Conservation (phyloP, 192 early-diverging fungal genomes). For the Coemansia aciculifera region DNA sequence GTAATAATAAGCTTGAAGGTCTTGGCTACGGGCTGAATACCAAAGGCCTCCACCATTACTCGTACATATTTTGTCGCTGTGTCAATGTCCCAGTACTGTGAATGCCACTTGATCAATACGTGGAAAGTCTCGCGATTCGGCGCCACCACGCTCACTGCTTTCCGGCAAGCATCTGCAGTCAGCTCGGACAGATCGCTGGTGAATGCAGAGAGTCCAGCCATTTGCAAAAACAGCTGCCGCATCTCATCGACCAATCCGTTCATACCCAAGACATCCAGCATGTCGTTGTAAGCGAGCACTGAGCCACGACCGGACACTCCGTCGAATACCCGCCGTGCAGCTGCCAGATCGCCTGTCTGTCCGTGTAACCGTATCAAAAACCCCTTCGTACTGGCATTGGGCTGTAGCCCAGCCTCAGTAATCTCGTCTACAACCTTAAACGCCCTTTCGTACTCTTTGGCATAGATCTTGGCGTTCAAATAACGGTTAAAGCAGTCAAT, state of each 20-base stretch:
- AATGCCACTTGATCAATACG: slow-evolving; percentile 38
- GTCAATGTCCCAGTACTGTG: slow-evolving; percentile 47
- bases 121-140: slow-evolving; percentile 32
- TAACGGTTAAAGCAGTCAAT: slow-evolving; percentile 35
- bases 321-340: slow-evolving; percentile 29
- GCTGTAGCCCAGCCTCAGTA: slow-evolving; percentile 14
- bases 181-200: not conserved
- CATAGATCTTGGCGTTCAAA: slow-evolving; percentile 13
- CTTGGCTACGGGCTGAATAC: slow-evolving; percentile 10
- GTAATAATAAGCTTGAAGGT: slow-evolving; percentile 34
- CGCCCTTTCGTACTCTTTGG: slow-evolving; percentile 21
- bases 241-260: slow-evolving; percentile 51
- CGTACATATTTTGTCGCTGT: slow-evolving; percentile 10
- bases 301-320: slow-evolving; percentile 7
- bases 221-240: slow-evolving; percentile 17
- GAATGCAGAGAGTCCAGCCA: slow-evolving; percentile 12
- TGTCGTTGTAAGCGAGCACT: slow-evolving; percentile 22
- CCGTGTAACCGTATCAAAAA: slow-evolving; percentile 30
- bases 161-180: not conserved
- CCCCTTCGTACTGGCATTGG: slow-evolving; percentile 21
- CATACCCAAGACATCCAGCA: slow-evolving; percentile 43
- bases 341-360: slow-evolving; percentile 24
- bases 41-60: slow-evolving; percentile 21
- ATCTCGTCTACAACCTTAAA: slow-evolving; percentile 22
- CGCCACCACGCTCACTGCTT: not conserved